A percentile compares a stretch with the other conserved stretches of the same genome.
These are phyloP conservation scores for Paralagenidium karlingii DNA, from an alignment of 352 stramenopile species.

Conservation along the genomic window DNA sequence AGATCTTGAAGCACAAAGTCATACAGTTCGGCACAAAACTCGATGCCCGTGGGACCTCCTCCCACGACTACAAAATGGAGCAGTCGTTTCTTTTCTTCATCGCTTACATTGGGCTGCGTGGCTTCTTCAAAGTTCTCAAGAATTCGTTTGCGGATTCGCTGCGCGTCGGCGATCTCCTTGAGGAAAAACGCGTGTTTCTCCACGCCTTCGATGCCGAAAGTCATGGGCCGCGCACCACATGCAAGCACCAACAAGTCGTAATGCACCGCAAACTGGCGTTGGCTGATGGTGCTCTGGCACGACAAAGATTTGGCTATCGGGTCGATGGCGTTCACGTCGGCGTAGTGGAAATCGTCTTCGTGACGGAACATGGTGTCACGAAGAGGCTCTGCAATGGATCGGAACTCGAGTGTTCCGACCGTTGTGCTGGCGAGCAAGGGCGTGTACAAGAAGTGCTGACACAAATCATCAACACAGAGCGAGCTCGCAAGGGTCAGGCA, in stretches of 20 bases:
- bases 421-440: slow-evolving; percentile 92
- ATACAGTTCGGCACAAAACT: slow-evolving; percentile 95
- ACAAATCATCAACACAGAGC: slow-evolving; percentile 3
- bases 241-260: slow-evolving; percentile 94
- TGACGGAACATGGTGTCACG: slow-evolving; percentile 69
- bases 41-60: slow-evolving; percentile 89
- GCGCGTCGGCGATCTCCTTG: slow-evolving; percentile 93
- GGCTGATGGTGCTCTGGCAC: slow-evolving; percentile 48
- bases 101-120: slow-evolving; percentile 68
- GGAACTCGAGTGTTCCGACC: slow-evolving; percentile 94
- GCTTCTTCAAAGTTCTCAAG: slow-evolving; percentile 92
- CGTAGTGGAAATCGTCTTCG: slow-evolving; percentile 63
- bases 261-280: slow-evolving; percentile 56
- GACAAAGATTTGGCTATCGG: slow-evolving; percentile 53
- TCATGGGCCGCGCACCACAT: slow-evolving; percentile 90
- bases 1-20: slow-evolving; percentile 91
- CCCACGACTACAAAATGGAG: slow-evolving; percentile 97
- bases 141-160: slow-evolving; percentile 68
- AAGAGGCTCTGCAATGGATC: slow-evolving; percentile 93
- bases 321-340: slow-evolving; percentile 66
- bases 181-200: slow-evolving; percentile 93
- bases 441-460: slow-evolving; percentile 96
- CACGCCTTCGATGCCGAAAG: slow-evolving; percentile 86
- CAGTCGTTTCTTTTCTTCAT: slow-evolving; percentile 82
- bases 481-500: neutral